Evolutionary conservation across 1,284 basidiomycete genomes (phyloP).

Genomic region (Irpex rosettiformis): DNA sequence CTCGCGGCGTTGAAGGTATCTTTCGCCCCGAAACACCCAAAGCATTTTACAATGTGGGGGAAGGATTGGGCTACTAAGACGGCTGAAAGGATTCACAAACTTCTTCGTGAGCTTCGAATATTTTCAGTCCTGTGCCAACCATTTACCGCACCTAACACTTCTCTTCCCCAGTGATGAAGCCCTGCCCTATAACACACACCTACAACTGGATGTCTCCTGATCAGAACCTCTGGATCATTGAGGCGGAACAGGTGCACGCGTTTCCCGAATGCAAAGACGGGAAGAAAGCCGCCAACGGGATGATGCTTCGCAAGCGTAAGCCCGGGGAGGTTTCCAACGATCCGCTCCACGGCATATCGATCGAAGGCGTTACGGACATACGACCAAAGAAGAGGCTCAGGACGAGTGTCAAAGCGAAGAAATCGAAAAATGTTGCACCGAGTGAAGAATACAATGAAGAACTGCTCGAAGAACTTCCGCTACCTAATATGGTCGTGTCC

Average conservation of each 20-base stretch:
- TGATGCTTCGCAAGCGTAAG: constrained; percentile 24
- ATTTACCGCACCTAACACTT: background rate
- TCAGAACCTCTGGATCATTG: constrained; percentile 21
- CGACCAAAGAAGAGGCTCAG: constrained; percentile 17
- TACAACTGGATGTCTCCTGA: constrained; percentile 21
- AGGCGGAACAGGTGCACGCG: constrained; percentile 16
- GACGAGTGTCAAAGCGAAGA: constrained; percentile 3
- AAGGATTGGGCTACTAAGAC: constrained; percentile 18
- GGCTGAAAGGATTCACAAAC: constrained; percentile 19
- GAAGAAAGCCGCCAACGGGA: constrained; percentile 15
- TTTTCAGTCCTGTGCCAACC: background rate
- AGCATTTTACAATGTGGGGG: constrained; percentile 25
- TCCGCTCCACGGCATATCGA: background rate
- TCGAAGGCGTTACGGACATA: constrained; percentile 8
- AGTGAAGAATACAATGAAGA: background rate
- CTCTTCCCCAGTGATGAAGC: constrained; percentile 16
- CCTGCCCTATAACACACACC: constrained; percentile 22
- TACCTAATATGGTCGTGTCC: background rate
- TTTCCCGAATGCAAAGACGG: constrained; percentile 7
- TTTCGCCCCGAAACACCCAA: constrained; percentile 19
- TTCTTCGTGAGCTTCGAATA: constrained; percentile 21
- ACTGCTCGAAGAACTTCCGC: constrained; percentile 1
- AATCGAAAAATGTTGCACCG: background rate
- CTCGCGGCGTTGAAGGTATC: constrained; percentile 25
- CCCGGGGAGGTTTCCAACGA: constrained; percentile 2